These are phyloP conservation scores for Podila verticillata DNA, from an alignment of 192 early-diverging fungal species.

Conservation along the genomic window DNA sequence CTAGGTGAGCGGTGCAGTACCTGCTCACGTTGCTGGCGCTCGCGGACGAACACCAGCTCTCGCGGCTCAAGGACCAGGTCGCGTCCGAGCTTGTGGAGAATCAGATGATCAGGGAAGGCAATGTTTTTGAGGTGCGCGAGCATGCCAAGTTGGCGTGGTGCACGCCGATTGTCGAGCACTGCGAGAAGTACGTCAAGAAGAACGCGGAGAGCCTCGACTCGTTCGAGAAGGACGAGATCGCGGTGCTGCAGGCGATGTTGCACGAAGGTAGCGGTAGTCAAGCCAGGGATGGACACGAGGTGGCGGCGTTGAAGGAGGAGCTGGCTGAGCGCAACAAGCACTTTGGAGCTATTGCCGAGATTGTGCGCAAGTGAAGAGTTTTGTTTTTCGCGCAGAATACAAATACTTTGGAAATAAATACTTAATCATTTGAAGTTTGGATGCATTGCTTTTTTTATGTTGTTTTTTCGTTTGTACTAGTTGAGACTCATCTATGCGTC, in stretches of 20 bases:
- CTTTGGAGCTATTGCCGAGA: no score
- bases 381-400: no score
- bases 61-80: constrained; percentile 15
- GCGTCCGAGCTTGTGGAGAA: constrained; percentile 8
- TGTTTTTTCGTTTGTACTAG: no score
- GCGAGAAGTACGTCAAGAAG: constrained; percentile 13
- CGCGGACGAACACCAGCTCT: constrained; percentile 2
- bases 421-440: no score
- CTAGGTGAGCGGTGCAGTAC: constrained; percentile 11
- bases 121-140: constrained; percentile 9
- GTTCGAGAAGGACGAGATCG: constrained; percentile 6
- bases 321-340: no score
- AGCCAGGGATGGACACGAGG: no score
- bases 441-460: no score
- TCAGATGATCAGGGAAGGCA: constrained; percentile 2
- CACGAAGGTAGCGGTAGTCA: no score
- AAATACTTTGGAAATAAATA: no score
- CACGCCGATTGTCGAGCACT: constrained; percentile 4
- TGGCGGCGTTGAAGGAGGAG: no score
- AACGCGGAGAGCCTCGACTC: neutral
- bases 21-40: constrained; percentile 5
- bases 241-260: neutral
- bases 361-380: no score
- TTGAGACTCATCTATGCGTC: no score
- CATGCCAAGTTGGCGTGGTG: neutral